Evolutionary conservation across 768 basidiomycete genomes (phyloP).

Genomic region (Hortiboletus flavorubellus): DNA sequence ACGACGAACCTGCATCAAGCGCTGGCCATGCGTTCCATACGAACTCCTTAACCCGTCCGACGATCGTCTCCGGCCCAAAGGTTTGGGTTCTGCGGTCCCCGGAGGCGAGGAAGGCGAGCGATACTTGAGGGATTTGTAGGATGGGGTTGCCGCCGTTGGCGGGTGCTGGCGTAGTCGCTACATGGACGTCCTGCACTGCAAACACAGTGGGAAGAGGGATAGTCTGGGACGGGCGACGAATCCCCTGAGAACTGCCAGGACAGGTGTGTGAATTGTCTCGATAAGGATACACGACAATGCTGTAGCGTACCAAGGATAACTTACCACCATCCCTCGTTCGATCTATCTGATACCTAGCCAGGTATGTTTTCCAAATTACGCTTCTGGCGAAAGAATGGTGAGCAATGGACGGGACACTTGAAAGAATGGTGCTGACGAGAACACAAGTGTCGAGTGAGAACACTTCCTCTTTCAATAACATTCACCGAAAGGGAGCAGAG

Average conservation of each 20-base stretch:
- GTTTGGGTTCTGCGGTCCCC: conserved; percentile 66
- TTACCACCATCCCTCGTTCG: no score
- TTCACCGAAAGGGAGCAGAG: no score
- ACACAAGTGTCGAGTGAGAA: no score
- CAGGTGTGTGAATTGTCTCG: no score
- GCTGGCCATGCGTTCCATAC: conserved; percentile 80
- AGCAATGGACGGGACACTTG: no score
- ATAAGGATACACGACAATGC: no score
- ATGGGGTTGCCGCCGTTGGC: conserved; percentile 19
- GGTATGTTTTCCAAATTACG: no score
- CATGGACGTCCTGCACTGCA: neutral
- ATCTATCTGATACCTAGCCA: no score
- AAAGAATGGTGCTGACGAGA: no score
- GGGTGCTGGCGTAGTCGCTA: conserved; percentile 4
- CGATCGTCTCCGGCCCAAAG: conserved; percentile 71
- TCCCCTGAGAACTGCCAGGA: conserved; percentile 8
- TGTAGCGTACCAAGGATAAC: no score
- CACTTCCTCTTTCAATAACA: no score
- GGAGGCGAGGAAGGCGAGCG: conserved; percentile 69
- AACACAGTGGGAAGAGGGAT: conserved; percentile 20
- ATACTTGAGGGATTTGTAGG: conserved; percentile 61
- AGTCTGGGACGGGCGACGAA: conserved; percentile 16
- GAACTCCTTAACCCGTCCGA: conserved; percentile 81
- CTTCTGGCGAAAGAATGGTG: no score
- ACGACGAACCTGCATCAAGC: conserved; percentile 41